phyloP scores from a whole-genome alignment of 1,284 basidiomycete species.

The Golubevia sp. region DNA sequence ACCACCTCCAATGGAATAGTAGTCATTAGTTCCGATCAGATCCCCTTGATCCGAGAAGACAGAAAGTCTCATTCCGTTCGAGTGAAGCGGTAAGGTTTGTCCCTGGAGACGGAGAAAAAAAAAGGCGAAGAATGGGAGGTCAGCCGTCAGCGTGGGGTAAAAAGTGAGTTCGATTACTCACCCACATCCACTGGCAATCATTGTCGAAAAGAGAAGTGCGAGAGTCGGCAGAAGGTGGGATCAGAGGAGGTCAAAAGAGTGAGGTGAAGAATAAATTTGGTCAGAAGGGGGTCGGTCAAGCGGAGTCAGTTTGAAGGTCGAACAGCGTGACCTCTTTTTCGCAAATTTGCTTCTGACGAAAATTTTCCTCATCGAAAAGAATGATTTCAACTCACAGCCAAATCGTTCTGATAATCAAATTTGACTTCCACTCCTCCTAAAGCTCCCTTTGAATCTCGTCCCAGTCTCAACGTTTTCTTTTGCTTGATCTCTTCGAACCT shows the following conservation, averaged over 20 bases:
- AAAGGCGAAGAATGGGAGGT: too few relatives aligned
- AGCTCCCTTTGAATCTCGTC: constrained; percentile 24
- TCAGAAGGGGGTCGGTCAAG: too few relatives aligned
- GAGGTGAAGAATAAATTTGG: neutral
- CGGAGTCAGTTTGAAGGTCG: too few relatives aligned
- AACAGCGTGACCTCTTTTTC: neutral
- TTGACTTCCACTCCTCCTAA: constrained; percentile 3
- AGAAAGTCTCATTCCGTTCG: constrained; percentile 53
- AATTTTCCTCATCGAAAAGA: neutral
- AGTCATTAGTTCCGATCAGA: constrained; percentile 56
- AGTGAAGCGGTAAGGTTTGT: constrained; percentile 48
- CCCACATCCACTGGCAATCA: constrained; percentile 54
- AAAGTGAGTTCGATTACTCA: too few relatives aligned
- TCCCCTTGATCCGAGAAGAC: constrained; percentile 47
- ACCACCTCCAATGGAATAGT: constrained; percentile 52
- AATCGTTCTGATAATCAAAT: constrained; percentile 15
- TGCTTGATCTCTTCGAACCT: constrained; percentile 40
- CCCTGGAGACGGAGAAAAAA: too few relatives aligned
- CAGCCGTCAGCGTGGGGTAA: too few relatives aligned
- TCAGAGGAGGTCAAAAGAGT: neutral
- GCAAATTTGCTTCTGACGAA: neutral
- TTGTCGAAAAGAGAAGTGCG: constrained; percentile 4
- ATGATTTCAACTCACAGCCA: constrained; percentile 6
- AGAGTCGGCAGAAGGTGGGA: too few relatives aligned
- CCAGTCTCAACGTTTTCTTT: constrained; percentile 27